Base-by-base conservation (phyloP, 768 basidiomycete genomes). In the Psilocybe azurescens region DNA sequence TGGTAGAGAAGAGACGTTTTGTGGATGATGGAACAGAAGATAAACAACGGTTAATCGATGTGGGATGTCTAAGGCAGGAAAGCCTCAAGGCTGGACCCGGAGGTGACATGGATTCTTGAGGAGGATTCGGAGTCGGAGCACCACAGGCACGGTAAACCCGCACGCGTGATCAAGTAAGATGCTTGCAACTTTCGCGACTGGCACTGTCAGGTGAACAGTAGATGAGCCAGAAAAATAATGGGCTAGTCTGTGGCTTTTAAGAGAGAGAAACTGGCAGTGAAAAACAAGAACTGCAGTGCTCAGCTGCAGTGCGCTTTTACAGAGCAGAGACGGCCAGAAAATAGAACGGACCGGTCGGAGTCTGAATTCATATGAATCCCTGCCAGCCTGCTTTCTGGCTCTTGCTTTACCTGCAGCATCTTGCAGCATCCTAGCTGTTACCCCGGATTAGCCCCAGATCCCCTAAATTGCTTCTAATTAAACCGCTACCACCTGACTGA, bases 41-140 rank as follows among this genome's bases (percentile, higher is more conserved):
- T 28, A 32, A 29, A 60, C 66, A 65, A 70, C 67, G 65, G 61
- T 66, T 68, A 5, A 58, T 60, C 53, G 63, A 62, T n/a, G 51
- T 11, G 46, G 30, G 36, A 16, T n/a, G 62, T 41, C 52, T 29
- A 39, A 60, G 29, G 46, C 55, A 61, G 33, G 63, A 32, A 28
- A 48, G 61, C 60, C 61, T 56, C 38, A 57, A 57, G 65, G 61
- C 61, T 62, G 60, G 59, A 54, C 46, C 62, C 55, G 65, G 63
- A 59, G 63, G 61, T 29, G 59, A n/a, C 60, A 62, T 50, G 29
- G 36, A 49, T 58, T 32, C 56, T 47, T 24, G 24, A 24, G 24
- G 24, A 24, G 56, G 56, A 30, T 48, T 20, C 46, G 11, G 39
- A 46, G 24, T 39, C 13, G 20, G 36, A 20, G 38, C 38, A 36